Conservation (phyloP, 2,329 filamentous ascomycete species). For the Cladosporium sp. region DNA sequence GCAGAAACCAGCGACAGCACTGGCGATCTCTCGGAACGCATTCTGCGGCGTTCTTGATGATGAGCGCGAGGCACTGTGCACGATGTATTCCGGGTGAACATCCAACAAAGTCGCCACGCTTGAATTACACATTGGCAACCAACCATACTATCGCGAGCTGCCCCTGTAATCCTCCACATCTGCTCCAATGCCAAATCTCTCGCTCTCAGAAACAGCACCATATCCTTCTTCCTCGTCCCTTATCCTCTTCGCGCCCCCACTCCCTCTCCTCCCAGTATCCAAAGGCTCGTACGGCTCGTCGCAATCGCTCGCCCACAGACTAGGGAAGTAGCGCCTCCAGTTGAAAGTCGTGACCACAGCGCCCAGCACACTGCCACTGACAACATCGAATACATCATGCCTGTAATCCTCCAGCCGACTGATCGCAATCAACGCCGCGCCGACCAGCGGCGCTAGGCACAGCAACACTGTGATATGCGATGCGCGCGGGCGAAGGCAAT, state of each 20-base stretch:
- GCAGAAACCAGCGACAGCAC: background rate
- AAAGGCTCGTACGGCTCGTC: slow-evolving; percentile 51
- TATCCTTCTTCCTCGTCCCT: slow-evolving; percentile 18
- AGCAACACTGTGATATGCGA: slow-evolving; percentile 58
- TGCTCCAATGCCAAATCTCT: slow-evolving; percentile 19
- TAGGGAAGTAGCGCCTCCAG: slow-evolving; percentile 62
- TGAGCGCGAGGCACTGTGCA: background rate
- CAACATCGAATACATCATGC: slow-evolving; percentile 65
- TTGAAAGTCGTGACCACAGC: slow-evolving; percentile 57
- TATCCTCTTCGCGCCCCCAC: background rate
- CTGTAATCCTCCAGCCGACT: slow-evolving; percentile 64
- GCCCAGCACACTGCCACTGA: slow-evolving; percentile 56
- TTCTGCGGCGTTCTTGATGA: background rate
- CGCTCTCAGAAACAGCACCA: slow-evolving; percentile 13
- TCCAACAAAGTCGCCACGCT: background rate
- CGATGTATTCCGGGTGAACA: background rate
- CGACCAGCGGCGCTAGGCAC: slow-evolving; percentile 56
- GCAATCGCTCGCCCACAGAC: slow-evolving; percentile 52
- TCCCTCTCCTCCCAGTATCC: slow-evolving; percentile 22
- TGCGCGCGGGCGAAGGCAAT: slow-evolving; percentile 58
- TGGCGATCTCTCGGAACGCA: background rate
- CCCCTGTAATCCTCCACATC: slow-evolving; percentile 20
- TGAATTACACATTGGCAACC: background rate
- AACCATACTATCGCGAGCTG: slow-evolving; percentile 3
- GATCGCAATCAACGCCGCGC: slow-evolving; percentile 60